These are phyloP conservation scores for Arthroderma uncinatum DNA, from an alignment of 2,329 filamentous ascomycete species.

Conservation along the genomic window DNA sequence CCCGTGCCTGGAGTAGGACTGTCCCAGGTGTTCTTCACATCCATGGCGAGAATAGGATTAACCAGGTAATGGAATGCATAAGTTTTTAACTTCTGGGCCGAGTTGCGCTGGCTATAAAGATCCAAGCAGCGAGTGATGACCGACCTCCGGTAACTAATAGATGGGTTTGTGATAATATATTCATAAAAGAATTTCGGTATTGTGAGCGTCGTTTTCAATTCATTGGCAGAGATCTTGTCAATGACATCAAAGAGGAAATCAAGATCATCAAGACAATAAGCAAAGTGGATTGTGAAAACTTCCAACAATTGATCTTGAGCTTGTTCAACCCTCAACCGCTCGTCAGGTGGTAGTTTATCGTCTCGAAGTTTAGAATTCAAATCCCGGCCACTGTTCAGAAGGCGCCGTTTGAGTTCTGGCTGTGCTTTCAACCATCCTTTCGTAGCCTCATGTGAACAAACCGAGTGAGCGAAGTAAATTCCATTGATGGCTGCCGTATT, in stretches of 20 bases:
- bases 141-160: conserved; percentile 73
- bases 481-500: conserved; percentile 76
- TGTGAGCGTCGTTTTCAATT: conserved; percentile 64
- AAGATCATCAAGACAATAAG: conserved; percentile 61
- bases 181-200: conserved; percentile 76
- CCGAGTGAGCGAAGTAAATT: conserved; percentile 71
- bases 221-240: conserved; percentile 69
- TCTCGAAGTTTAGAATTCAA: conserved; percentile 62
- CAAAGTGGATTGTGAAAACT: conserved; percentile 71
- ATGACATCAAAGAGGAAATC: conserved; percentile 78
- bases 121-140: conserved; percentile 79
- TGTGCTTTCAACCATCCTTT: conserved; percentile 55
- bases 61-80: conserved; percentile 86
- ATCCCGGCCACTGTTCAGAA: conserved; percentile 59
- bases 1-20: conserved; percentile 50
- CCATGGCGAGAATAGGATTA: conserved; percentile 93
- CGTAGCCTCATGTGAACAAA: conserved; percentile 55
- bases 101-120: conserved; percentile 65
- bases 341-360: conserved; percentile 56
- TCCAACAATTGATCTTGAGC: conserved; percentile 77
- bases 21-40: conserved; percentile 73
- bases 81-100: conserved; percentile 80
- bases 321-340: conserved; percentile 79
- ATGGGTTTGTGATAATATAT: conserved; percentile 70
- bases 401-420: conserved; percentile 46